phyloP scores from a whole-genome alignment of 2,329 filamentous ascomycete species.

The Westerdykella aurantiaca region DNA sequence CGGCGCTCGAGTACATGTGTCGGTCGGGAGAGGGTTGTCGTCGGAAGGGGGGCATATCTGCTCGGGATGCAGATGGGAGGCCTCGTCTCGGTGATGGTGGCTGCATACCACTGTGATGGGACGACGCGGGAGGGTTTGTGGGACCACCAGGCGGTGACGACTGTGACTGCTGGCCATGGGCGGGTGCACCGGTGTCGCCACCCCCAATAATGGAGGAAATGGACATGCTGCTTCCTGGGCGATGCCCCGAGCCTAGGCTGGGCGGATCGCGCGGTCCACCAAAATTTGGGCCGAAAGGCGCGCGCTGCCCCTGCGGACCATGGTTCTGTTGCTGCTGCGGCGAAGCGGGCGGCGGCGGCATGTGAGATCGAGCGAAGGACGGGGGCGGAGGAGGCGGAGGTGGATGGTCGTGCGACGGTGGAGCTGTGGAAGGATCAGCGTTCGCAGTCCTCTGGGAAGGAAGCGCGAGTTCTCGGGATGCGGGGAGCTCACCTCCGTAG shows the following conservation, averaged over 20 bases:
- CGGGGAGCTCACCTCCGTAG: conserved; percentile 29
- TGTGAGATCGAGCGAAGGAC: conserved; percentile 41
- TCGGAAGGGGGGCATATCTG: conserved; percentile 34
- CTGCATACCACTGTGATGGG: conserved; percentile 39
- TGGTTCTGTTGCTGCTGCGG: conserved; percentile 39
- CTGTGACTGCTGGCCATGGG: conserved; percentile 36
- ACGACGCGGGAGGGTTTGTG: conserved; percentile 33
- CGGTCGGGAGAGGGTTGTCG: conserved; percentile 37
- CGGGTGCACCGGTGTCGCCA: conserved; percentile 42
- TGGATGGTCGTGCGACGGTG: neutral
- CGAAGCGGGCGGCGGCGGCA: conserved; percentile 46
- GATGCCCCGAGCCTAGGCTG: conserved; percentile 46
- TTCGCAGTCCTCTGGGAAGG: conserved; percentile 11
- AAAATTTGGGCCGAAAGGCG: conserved; percentile 43
- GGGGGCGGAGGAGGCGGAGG: conserved; percentile 37
- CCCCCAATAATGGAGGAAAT: conserved; percentile 66
- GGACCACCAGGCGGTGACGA: conserved; percentile 41
- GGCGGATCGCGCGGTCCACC: conserved; percentile 52
- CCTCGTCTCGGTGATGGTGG: conserved; percentile 42
- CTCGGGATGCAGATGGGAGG: conserved; percentile 23
- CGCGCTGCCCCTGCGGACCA: conserved; percentile 37
- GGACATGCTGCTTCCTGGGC: conserved; percentile 62
- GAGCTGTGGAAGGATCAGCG: conserved; percentile 17
- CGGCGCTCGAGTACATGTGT: conserved; percentile 20
- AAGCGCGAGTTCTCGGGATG: conserved; percentile 5